phyloP scores from a whole-genome alignment of 1,284 basidiomycete genomes.

The Fistulinella staudtii region DNA sequence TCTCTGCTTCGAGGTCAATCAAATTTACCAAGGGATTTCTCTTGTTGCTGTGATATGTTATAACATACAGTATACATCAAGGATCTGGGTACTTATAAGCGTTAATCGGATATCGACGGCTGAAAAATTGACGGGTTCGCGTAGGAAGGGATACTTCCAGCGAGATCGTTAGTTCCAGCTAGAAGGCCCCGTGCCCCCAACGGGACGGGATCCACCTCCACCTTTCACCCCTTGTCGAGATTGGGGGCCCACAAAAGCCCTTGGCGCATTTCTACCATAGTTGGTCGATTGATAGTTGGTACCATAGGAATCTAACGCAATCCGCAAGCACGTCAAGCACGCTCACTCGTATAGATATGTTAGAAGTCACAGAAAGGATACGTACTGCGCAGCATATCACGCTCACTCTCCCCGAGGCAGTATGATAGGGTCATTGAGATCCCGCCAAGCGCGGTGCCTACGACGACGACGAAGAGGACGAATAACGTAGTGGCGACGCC shows the following conservation, averaged over 20 bases:
- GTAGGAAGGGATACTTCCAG: too few relatives aligned
- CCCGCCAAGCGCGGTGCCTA: constrained; percentile 1
- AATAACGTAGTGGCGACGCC: constrained; percentile 6
- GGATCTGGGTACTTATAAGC: neutral
- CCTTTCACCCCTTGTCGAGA: constrained; percentile 8
- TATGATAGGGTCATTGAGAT: neutral
- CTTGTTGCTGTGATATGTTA: neutral
- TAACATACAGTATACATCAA: neutral
- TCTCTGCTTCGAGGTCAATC: neutral
- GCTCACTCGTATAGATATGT: too few relatives aligned
- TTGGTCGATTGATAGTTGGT: constrained; percentile 23
- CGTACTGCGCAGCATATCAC: constrained; percentile 14
- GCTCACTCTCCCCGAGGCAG: neutral
- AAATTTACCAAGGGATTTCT: constrained; percentile 1
- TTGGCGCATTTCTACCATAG: constrained; percentile 16
- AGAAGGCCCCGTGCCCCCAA: neutral
- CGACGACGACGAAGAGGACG: constrained; percentile 12
- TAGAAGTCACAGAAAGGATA: neutral
- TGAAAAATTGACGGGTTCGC: neutral
- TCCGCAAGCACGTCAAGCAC: neutral
- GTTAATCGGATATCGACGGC: neutral
- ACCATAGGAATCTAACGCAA: constrained; percentile 8
- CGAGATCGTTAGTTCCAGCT: too few relatives aligned
- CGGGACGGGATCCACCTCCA: constrained; percentile 4
- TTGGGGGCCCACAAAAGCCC: too few relatives aligned